Evolutionary conservation across 305 asterid species (phyloP), one percentile per base, ranked within the genome.

Genomic region (Ajuga reptans): DNA sequence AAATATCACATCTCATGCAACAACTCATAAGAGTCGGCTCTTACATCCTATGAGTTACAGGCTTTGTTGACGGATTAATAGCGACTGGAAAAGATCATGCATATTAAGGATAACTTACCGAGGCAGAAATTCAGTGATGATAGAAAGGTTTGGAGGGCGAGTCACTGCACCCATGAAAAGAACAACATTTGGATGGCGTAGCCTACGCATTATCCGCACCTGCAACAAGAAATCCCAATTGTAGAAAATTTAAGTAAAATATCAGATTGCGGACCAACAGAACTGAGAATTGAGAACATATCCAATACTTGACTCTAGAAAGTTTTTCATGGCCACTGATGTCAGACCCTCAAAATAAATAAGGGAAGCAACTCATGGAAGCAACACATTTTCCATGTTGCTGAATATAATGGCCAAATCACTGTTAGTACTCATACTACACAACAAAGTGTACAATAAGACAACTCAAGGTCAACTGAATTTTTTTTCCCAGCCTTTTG

Each of bases 91-190:
- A 69, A 57, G 39, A 54, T 42, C 17, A 53, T 50, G 0, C 1
- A 64, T 4, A 42, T 57, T 54, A 67, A 61, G 70, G 69, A 80
- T 43, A 75, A 60, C 89, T 72, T 66, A 91, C 99, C 89, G 87
- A 16, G 99, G 98, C 29, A 94, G 83, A 80, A 89, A 94, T 74
- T 94, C 99, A 24, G 98, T 89, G 75, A 94, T 79, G 31, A 94
- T 94, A 41, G 99, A 94, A 78, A 94, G 99, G 71, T 94, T 88
- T 65, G 99, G 99, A 7, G 99, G 97, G 52, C 98, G 90, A 82
- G 99, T 94, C 36, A 94, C 96, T 4, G 99, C 99, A 84, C 99
- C 99, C 99, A 94, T 88, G 62, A 94, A 94, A 75, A 88, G 98
- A 70, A 94, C 98, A 60, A 94, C 89, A 80, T 94, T 94, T 73